Percentiles rank a stretch among this genome's conserved stretches.
phyloP scores from a whole-genome alignment of 2,329 filamentous ascomycete species.

The Thermothelomyces thermophilus region DNA sequence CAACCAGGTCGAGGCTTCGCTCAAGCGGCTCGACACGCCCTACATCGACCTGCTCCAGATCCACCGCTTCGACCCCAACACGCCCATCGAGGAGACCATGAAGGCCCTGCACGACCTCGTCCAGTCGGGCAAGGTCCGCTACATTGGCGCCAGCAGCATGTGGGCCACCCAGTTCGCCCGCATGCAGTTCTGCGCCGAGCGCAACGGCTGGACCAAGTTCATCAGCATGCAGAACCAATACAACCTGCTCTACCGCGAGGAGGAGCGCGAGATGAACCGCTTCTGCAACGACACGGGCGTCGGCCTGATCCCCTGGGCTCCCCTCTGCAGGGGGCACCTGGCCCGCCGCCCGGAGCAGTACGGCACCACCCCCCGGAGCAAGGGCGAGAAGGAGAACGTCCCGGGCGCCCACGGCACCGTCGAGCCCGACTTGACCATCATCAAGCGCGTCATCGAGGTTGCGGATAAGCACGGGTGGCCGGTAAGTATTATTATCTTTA shows the following conservation, averaged over 20 bases:
- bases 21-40: slow-evolving; percentile 30
- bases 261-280: slow-evolving; percentile 42
- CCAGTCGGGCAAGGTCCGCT: slow-evolving; percentile 50
- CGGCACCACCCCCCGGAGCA: slow-evolving; percentile 27
- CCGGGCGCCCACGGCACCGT: slow-evolving; percentile 28
- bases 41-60: slow-evolving; percentile 52
- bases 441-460: slow-evolving; percentile 26
- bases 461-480: slow-evolving; percentile 29
- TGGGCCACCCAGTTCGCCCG: slow-evolving; percentile 46
- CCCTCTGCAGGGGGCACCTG: slow-evolving; percentile 34
- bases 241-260: slow-evolving; percentile 58
- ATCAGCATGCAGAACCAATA: slow-evolving; percentile 57
- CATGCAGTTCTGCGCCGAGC: slow-evolving; percentile 51
- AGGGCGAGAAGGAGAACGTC: slow-evolving; percentile 29
- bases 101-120: slow-evolving; percentile 55
- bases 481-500: slow-evolving; percentile 13
- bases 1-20: slow-evolving; percentile 34
- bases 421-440: slow-evolving; percentile 30
- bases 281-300: slow-evolving; percentile 38
- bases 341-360: slow-evolving; percentile 29
- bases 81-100: slow-evolving; percentile 56
- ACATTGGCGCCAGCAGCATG: slow-evolving; percentile 48
- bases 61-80: slow-evolving; percentile 51
- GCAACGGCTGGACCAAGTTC: slow-evolving; percentile 54
- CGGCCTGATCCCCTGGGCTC: slow-evolving; percentile 37